Base-by-base conservation (phyloP, 257 asterid genomes). In the Solanum bulbocastanum region DNA sequence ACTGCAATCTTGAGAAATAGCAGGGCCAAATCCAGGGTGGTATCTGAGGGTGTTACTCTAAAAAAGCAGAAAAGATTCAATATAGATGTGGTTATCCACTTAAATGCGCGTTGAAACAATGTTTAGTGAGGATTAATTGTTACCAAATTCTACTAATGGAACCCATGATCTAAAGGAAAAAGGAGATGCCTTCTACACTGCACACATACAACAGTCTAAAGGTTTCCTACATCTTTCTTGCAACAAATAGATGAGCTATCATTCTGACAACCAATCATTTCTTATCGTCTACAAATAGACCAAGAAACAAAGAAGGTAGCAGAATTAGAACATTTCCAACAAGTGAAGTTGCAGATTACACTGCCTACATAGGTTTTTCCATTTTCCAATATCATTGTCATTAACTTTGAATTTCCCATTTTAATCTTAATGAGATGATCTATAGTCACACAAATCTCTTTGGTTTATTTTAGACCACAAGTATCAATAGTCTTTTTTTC, bases 1-100 rank as follows among this genome's bases (percentile, higher is more conserved):
- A 84, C 91, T 93, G 92, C 98, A 97, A 62, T 93, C 98, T 94
- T 93, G 98, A 86, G 93, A 87, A 89, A 96, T 96, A 86, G 86
- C 90, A 62, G 99, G 99, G 83, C 98, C 99, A 75, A 96, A 97
- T 89, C 98, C 98, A 88, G 98, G 98, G 78, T 94, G 98, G 89
- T 93, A 90, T 90, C 95, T 95, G 86, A 94, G 95, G 87, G 95
- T 96, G 83, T 90, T 93, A 91, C 95, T 92, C 98, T 96, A 73
- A 35, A 87, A 79, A 69, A 76, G 76, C 68, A 83, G 30, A 69
- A 68, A 69, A 84, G 40, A 37, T 37, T 75, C 83, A 75, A 75
- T 36, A 23, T 23, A 75, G 27, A 75, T 75, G 56, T 22, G 83
- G 33, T 8, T 37, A 75, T 75, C 83, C 56, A 75, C 83, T 75